Conservation (phyloP, 192 early-diverging fungal species). For the Mortierella antarctica region DNA sequence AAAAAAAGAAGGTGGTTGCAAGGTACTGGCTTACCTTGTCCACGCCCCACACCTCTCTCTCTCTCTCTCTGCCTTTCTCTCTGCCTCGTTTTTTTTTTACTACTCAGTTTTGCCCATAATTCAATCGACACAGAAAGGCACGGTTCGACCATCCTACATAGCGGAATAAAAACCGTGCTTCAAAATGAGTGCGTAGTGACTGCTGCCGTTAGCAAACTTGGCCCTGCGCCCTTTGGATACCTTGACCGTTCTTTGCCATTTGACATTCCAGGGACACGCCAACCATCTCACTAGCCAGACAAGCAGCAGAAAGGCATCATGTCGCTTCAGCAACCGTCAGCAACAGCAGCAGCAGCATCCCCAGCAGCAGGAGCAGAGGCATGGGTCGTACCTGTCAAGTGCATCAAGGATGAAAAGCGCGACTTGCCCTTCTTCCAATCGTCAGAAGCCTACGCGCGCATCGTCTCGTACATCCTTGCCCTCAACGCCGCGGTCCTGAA, state of each 20-base stretch:
- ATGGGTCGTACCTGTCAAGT: slow-evolving; percentile 33
- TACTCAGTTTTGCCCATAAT: too few species aligned
- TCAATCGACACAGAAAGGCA: too few species aligned
- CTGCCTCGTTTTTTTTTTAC: neutral
- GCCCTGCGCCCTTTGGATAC: too few species aligned
- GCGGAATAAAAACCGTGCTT: too few species aligned
- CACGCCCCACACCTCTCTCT: too few species aligned
- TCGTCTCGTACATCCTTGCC: slow-evolving; percentile 78
- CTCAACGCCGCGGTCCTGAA: slow-evolving; percentile 79
- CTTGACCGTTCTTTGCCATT: too few species aligned
- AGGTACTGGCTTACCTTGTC: slow-evolving; percentile 14
- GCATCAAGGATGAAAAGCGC: slow-evolving; percentile 45
- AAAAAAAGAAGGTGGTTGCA: too few species aligned
- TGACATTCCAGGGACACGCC: neutral
- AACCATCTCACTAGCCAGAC: neutral
- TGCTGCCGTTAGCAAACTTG: too few species aligned
- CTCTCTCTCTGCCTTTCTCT: neutral
- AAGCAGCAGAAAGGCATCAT: neutral
- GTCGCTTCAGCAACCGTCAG: slow-evolving; percentile 14
- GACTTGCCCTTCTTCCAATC: slow-evolving; percentile 66
- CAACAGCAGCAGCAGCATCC: neutral
- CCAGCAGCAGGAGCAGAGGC: slow-evolving; percentile 2
- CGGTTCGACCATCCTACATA: too few species aligned
- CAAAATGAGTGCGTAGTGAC: too few species aligned
- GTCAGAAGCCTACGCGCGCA: slow-evolving; percentile 71